Evolutionary conservation across 768 basidiomycete species (phyloP).

Genomic region (Mycena rebaudengoi): DNA sequence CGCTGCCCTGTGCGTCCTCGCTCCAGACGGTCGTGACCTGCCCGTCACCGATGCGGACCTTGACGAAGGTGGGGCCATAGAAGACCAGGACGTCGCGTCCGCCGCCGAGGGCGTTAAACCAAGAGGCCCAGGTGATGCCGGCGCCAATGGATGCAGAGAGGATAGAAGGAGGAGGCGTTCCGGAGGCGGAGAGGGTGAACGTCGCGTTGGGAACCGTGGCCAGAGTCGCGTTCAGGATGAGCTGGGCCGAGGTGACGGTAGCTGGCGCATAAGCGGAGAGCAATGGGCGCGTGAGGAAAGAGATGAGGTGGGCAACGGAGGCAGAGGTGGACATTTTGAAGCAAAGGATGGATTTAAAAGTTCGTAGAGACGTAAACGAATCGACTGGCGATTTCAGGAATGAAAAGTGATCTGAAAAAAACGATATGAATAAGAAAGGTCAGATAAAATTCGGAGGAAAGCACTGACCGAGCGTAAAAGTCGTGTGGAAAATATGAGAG

Average conservation of each 20-base stretch:
- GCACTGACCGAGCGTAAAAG: conserved; percentile 5
- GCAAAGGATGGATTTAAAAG: too few relatives aligned
- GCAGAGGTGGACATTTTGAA: conserved; percentile 24
- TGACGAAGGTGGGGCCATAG: conserved; percentile 22
- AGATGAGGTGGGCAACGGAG: conserved; percentile 24
- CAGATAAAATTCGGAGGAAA: neutral
- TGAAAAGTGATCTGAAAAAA: neutral
- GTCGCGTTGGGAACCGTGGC: neutral
- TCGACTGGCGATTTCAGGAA: conserved; percentile 15
- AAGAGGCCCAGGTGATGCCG: conserved; percentile 16
- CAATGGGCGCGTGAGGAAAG: conserved; percentile 26
- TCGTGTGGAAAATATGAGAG: too few relatives aligned
- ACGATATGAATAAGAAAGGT: too few relatives aligned
- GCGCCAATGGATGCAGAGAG: conserved; percentile 21
- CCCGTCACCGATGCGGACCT: conserved; percentile 7
- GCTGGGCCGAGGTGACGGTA: conserved; percentile 10
- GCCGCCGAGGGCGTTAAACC: conserved; percentile 17
- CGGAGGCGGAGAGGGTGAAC: neutral
- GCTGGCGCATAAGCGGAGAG: neutral
- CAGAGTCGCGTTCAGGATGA: conserved; percentile 21
- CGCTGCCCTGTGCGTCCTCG: conserved; percentile 5
- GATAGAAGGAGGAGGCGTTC: conserved; percentile 8
- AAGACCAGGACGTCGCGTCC: conserved; percentile 5
- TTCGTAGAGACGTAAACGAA: neutral
- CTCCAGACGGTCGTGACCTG: conserved; percentile 6